Conservation (phyloP, 495 filamentous ascomycete genomes). For the Neurospora sp. region DNA sequence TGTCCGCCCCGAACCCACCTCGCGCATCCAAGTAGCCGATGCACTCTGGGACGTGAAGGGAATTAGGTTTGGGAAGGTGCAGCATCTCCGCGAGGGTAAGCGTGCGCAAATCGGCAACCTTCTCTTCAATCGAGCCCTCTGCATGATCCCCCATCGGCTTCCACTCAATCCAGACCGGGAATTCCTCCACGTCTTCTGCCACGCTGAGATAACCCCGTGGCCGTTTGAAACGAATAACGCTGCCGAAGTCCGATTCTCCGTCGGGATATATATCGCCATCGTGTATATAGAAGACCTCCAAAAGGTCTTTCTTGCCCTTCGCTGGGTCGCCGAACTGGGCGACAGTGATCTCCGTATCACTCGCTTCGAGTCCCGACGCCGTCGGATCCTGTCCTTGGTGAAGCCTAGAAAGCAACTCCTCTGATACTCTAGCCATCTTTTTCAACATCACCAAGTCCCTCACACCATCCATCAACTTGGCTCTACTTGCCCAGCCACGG, state of each 20-base stretch:
- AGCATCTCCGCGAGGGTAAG: constrained; percentile 23
- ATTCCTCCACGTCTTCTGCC: not conserved
- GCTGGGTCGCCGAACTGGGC: not conserved
- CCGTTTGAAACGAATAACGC: not conserved
- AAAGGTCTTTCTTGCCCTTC: not conserved
- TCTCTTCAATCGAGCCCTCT: constrained; percentile 7
- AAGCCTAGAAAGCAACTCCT: constrained; percentile 16
- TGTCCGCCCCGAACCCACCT: constrained; percentile 4
- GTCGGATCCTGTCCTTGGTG: not conserved
- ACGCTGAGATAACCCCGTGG: constrained; percentile 10
- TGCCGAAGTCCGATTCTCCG: not conserved
- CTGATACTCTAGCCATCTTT: constrained; percentile 16
- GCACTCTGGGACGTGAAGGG: constrained; percentile 16
- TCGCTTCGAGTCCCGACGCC: not conserved
- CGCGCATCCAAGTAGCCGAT: constrained; percentile 24
- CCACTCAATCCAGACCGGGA: constrained; percentile 27
- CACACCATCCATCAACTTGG: no score
- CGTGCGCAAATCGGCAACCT: constrained; percentile 15
- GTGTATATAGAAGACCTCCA: constrained; percentile 6
- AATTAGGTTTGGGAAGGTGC: constrained; percentile 16
- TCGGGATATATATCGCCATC: not conserved
- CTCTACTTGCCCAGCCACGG: no score
- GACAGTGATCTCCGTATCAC: constrained; percentile 8
- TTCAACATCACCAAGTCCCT: constrained; percentile 7
- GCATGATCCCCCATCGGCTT: constrained; percentile 10